Evolutionary conservation across 169 alveolate species (phyloP), one percentile per base, ranked within the genome.

Genomic region (Plasmodium blacklocki): DNA sequence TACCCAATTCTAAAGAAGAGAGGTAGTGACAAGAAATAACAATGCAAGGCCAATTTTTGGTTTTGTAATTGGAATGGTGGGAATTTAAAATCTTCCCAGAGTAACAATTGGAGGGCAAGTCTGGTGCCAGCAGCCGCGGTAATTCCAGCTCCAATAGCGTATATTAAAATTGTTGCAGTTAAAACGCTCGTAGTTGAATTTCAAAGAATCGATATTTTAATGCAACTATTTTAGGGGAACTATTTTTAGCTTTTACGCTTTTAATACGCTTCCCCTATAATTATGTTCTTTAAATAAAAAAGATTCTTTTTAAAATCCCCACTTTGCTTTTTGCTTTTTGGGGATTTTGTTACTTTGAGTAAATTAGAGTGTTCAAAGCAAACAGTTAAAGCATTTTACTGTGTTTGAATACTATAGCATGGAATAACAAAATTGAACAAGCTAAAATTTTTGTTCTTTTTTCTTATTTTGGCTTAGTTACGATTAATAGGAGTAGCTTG

Each of bases 71-170:
- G 97, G 97, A 95, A 96, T 97, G 98, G 93, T 96, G 93, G 94
- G 95, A 93, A 94, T 93, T 94, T 93, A 94, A 93, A 97, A 88
- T 88, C 88, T 93, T 83, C 80, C 89, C 71, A 78, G 21, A 60
- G 49, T 23, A 50, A 2, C 97, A 94, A 96, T 95, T 96, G 97
- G 97, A 96, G 97, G 98, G 97, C 97, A 97, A 95, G 98, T 95
- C 97, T 96, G 97, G 97, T 95, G 97, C 97, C 98, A 97, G 97
- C 97, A 96, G 97, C 97, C 97, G 97, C 96, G 97, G 97, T 95
- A 95, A 95, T 95, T 95, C 97, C 97, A 96, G 97, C 97, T 96
- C 97, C 97, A 96, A 94, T 95, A 95, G 98, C 96, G 97, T 95
- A 96, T 95, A 96, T 94, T 95, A 93, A 95, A 93, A 97, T 94